Evolutionary conservation across 1,139 yeast species (phyloP).

Genomic region (Candida gigantensis): DNA sequence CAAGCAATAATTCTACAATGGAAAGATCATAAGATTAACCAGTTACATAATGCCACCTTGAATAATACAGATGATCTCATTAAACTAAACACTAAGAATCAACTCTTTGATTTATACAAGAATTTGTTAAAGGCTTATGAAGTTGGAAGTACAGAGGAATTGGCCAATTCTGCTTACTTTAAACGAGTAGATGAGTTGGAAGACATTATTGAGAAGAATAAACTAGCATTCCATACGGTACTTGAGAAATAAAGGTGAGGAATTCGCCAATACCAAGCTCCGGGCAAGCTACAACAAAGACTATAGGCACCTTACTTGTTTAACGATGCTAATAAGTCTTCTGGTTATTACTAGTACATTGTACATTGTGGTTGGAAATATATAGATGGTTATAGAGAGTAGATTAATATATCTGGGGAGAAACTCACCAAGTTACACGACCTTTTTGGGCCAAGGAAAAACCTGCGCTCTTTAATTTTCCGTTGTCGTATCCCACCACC

Average conservation of each 20-base stretch:
- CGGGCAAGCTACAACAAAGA: no score
- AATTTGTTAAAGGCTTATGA: conserved; percentile 15
- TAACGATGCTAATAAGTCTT: no score
- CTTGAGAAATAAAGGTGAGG: neutral
- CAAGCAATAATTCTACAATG: conserved; percentile 15
- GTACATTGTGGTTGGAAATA: no score
- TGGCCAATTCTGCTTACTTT: conserved; percentile 23
- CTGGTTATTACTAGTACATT: no score
- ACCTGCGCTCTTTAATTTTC: no score
- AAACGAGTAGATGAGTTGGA: conserved; percentile 20
- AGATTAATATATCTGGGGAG: no score
- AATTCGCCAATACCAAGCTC: neutral
- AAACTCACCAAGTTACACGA: no score
- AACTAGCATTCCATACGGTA: conserved; percentile 13
- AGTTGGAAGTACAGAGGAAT: conserved; percentile 20
- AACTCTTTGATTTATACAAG: conserved; percentile 19
- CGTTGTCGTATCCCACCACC: no score
- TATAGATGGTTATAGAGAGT: no score
- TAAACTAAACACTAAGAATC: conserved; percentile 15
- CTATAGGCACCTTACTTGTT: no score
- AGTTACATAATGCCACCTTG: conserved; percentile 1
- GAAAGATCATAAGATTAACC: conserved; percentile 17
- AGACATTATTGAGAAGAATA: conserved; percentile 13
- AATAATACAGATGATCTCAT: conserved; percentile 7
- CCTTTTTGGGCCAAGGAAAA: no score